phyloP scores from a whole-genome alignment of 192 early-diverging fungal genomes.

The Coemansia sp. region DNA sequence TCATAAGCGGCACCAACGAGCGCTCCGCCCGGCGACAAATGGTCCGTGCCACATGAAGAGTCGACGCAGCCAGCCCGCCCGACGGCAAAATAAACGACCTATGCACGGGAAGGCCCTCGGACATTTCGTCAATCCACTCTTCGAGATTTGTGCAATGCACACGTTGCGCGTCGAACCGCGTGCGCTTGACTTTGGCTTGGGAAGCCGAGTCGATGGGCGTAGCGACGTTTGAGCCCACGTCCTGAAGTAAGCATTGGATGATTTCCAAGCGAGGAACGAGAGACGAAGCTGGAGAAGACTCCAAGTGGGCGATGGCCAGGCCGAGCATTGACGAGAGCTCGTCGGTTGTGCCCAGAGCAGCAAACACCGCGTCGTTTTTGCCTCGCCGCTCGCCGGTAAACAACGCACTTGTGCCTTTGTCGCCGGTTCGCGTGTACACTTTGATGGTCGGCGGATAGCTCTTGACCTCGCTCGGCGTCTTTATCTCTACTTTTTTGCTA shows the following conservation, averaged over 20 bases:
- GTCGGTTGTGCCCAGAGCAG: constrained; percentile 87
- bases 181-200: constrained; percentile 63
- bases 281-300: constrained; percentile 9
- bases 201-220: constrained; percentile 70
- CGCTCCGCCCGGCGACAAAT: constrained; percentile 87
- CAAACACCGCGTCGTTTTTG: constrained; percentile 88
- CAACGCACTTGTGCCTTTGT: constrained; percentile 86
- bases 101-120: constrained; percentile 70
- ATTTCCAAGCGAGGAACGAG: constrained; percentile 48
- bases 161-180: constrained; percentile 75
- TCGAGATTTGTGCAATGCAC: constrained; percentile 66
- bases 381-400: constrained; percentile 85
- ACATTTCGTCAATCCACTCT: constrained; percentile 81
- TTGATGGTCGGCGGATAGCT: constrained; percentile 57
- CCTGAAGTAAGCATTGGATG: constrained; percentile 91
- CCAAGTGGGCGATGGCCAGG: constrained; percentile 49
- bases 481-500: constrained; percentile 8
- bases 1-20: constrained; percentile 68
- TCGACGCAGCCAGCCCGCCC: constrained; percentile 78
- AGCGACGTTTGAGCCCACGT: constrained; percentile 89
- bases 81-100: constrained; percentile 89
- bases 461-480: constrained; percentile 48
- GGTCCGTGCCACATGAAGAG: constrained; percentile 80
- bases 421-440: constrained; percentile 93
- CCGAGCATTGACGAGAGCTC: constrained; percentile 70